phyloP scores from a whole-genome alignment of 768 basidiomycete genomes.

The Lentinula detonsa region DNA sequence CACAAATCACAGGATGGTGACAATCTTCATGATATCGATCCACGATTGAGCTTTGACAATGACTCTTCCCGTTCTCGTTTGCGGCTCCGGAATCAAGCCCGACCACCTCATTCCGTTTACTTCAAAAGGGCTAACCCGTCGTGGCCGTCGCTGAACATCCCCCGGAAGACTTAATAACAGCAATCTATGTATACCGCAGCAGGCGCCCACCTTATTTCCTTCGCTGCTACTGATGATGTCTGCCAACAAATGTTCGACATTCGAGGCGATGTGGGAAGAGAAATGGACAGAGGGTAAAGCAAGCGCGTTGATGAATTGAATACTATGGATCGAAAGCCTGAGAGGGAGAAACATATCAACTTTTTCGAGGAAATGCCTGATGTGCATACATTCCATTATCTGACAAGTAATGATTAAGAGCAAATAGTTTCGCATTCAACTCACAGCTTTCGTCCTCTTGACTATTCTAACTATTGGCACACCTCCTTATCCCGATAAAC shows the following conservation, averaged over 20 bases:
- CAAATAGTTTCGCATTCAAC: background rate
- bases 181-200: conserved; percentile 6
- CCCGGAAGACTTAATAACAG: conserved; percentile 22
- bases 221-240: conserved; percentile 4
- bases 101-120: conserved; percentile 30
- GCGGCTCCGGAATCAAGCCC: conserved; percentile 40
- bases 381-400: background rate
- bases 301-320: background rate
- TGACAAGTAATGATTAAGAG: background rate
- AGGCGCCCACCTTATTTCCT: conserved; percentile 8
- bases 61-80: conserved; percentile 21
- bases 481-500: background rate
- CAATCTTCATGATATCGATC: too few relatives aligned
- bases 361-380: background rate
- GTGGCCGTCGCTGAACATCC: conserved; percentile 31
- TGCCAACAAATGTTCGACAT: conserved; percentile 4
- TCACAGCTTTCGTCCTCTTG: background rate
- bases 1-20: background rate
- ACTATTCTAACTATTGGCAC: conserved; percentile 5
- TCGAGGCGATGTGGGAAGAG: conserved; percentile 9
- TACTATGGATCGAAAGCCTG: background rate
- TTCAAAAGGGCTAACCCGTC: conserved; percentile 19
- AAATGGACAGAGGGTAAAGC: background rate
- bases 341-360: conserved; percentile 2
- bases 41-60: background rate